Base-by-base conservation (phyloP, 1,139 yeast genomes). In the Hyphopichia pseudoburtonii region DNA sequence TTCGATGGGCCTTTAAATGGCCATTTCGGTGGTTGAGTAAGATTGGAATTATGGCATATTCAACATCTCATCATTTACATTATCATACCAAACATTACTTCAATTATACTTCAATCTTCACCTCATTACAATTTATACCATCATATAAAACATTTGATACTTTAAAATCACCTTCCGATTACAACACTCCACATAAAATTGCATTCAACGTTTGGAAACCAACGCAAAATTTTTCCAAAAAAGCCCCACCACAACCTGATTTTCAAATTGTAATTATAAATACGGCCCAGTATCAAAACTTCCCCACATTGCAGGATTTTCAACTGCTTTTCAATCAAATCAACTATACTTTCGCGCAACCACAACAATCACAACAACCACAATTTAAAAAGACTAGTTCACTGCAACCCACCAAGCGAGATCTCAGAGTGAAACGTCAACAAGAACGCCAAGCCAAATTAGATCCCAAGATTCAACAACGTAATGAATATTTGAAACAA, bases 131-230 rank as follows among this genome's bases (percentile, higher is more conserved):
- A 12, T 46, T 76, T 29, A 54, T 73, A 4, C 65, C 68, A 3
- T 47, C 57, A 34, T 43, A 56, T 24, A 40, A 47, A 18, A 50
- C 54, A 2, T 50, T 43, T 22, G 59, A 54, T 14, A 44, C 52
- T 17, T 35, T 52, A 18, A 33, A 25, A 18, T 7, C 22, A n/a
- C 15, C 31, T 11, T 11, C 29, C 3, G 8, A 15, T 3, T 12
- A 17, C 9, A n/a, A n/a, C n/a, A n/a, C n/a, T n/a, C n/a, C n/a
- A n/a, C n/a, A n/a, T n/a, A 15, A 23, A 24, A 5, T 31, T 11
- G 61, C 71, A 1, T 89, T 72, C 50, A 73, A 85, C 50, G 87
- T 87, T 1, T 90, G 97, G 97, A 89, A 86, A 57, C 97, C 97
- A 0, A 67, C 73, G 2, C 76, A 83, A 0, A 60, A 57, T 8